These are phyloP conservation scores for Gossypium raimondii DNA, from an alignment of 345 rosid species.

Conservation along the genomic window DNA sequence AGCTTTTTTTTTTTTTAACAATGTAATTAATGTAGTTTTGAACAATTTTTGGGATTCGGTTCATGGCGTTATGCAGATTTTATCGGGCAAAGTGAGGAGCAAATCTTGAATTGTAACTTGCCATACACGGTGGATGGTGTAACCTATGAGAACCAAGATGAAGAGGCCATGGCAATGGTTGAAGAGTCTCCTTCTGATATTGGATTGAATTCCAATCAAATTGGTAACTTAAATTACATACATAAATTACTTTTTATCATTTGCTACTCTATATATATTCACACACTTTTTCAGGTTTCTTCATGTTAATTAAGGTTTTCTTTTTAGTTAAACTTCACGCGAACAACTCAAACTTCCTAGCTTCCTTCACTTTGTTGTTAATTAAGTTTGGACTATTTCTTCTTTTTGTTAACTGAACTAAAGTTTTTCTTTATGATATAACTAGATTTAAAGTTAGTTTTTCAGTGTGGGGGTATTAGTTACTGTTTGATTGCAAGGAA, in stretches of 20 bases:
- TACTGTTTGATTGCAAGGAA: not conserved
- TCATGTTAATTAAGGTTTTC: not conserved
- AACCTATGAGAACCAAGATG: slow-evolving; percentile 51
- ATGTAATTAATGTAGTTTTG: not conserved
- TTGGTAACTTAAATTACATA: slow-evolving; percentile 24
- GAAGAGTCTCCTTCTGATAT: slow-evolving; percentile 48
- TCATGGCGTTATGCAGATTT: not conserved
- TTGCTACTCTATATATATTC: not conserved
- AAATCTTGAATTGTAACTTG: slow-evolving; percentile 42
- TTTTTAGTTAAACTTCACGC: not conserved
- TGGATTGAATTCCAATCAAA: slow-evolving; percentile 21
- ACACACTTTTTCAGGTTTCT: not conserved
- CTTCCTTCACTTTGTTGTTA: not conserved
- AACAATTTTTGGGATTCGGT: not conserved
- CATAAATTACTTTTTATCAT: not conserved
- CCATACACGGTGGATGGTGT: slow-evolving; percentile 52
- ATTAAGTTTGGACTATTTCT: too few relatives aligned
- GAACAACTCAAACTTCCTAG: not conserved
- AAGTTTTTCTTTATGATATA: not conserved
- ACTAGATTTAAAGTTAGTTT: not conserved
- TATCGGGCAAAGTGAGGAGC: slow-evolving; percentile 42
- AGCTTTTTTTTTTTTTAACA: not conserved
- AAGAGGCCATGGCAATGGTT: slow-evolving; percentile 51
- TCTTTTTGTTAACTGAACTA: not conserved
- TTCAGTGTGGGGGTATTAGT: too few relatives aligned